Evolutionary conservation across 345 rosid species (phyloP), one percentile per base, ranked within the genome.

Genomic region (Geranium rotundifolium): DNA sequence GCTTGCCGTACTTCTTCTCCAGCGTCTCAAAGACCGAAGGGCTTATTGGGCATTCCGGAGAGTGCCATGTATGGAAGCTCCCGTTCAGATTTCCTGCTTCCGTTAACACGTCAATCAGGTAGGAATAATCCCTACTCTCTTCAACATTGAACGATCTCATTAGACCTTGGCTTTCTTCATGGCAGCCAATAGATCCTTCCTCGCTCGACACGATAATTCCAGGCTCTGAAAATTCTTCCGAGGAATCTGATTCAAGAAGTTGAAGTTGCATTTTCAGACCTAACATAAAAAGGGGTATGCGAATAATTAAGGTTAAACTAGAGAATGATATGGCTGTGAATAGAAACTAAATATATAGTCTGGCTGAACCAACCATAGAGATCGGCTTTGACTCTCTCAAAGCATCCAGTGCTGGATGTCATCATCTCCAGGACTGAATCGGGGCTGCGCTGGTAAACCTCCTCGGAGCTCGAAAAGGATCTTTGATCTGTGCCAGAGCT

Each of bases 381-480:
- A 71, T 68, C 64, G 19, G 70, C 37, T 49, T 64, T 60, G 31
- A 71, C 74, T 56, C 61, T 56, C 41, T 55, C 39, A 65, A 70
- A 72, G 62, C 76, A 76, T 54, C 76, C 79, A 61, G 65, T 58
- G 63, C 68, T 72, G 0, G 54, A 68, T 34, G 41, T 49, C 67
- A 85, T 74, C 67, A 85, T 74, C 67, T 79, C 87, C 65, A 92
- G 76, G 63, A 92, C 95, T 57, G 98, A 89, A 77, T 80, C 85
- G 30, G 98, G 97, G 69, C 95, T 92, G 46, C 77, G 84, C 65
- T 86, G 96, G 76, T 72, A 73, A 66, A 67, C 65, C 64, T 84
- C 88, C 63, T 83, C 88, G 3, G 65, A 71, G 65, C 76, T 79
- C 61, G 67, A 64, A 68, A 67, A 23, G 27, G 27, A 89, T 4